phyloP scores from a whole-genome alignment of 495 filamentous ascomycete species.

The Geopyxis carbonaria region DNA sequence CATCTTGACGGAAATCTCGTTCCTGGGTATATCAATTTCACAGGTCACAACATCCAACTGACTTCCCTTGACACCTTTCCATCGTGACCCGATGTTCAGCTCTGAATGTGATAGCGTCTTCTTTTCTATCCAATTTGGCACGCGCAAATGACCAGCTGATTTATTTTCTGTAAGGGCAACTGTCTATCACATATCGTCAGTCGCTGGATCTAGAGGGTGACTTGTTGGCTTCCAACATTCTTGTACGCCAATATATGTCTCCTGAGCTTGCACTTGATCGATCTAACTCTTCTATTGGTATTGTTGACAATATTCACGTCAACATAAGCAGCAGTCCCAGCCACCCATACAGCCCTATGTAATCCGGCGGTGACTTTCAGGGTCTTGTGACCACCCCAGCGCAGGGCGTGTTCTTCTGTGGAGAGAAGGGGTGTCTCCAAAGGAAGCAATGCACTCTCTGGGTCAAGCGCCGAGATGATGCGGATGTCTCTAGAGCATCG shows the following conservation, averaged over 20 bases:
- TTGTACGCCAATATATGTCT: constrained; percentile 32
- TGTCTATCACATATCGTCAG: constrained; percentile 19
- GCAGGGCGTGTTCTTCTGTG: constrained; percentile 31
- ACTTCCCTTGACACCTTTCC: constrained; percentile 31
- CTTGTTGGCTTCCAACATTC: constrained; percentile 25
- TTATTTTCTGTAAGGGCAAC: constrained; percentile 33
- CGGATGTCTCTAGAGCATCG: constrained; percentile 21
- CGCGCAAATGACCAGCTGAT: constrained; percentile 33
- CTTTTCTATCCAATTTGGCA: constrained; percentile 35
- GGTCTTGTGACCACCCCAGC: constrained; percentile 25
- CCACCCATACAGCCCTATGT: constrained; percentile 42
- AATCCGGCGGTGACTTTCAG: constrained; percentile 37
- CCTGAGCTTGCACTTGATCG: constrained; percentile 31
- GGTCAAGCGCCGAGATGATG: constrained; percentile 25
- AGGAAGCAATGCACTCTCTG: constrained; percentile 37
- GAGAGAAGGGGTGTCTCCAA: constrained; percentile 34
- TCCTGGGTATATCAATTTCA: constrained; percentile 35
- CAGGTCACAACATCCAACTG: constrained; percentile 35
- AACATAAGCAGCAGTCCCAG: constrained; percentile 37
- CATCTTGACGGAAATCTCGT: constrained; percentile 30
- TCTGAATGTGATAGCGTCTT: constrained; percentile 28
- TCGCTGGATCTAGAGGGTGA: not conserved
- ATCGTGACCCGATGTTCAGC: constrained; percentile 29
- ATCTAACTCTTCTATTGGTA: constrained; percentile 32
- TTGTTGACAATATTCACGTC: constrained; percentile 37